Evolutionary conservation across 768 basidiomycete genomes (phyloP), one percentile per base, ranked within the genome.

Genomic region (Coprinopsis sp.): DNA sequence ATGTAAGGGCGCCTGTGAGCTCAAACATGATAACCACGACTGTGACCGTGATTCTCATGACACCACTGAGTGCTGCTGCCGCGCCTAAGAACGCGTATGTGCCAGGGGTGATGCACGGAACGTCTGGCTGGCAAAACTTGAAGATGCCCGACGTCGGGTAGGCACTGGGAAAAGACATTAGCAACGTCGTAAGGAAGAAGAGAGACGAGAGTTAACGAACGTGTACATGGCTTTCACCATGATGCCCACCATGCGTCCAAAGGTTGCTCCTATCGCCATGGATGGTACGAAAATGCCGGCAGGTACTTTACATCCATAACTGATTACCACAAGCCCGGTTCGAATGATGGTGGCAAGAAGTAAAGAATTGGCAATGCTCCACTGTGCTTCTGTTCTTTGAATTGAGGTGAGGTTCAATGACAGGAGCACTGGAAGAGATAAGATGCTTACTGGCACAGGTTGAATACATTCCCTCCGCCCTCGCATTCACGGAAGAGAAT

Each of bases 1-100:
- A 98, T 16, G 92, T 97, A 58, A 98, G 64, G 5, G 96, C 95
- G 11, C 96, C 96, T 3, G 96, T 99, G 16, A 99, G 74, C 59
- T 98, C 95, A 62, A 97, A 98, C 93, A 99, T 98, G 65, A 99
- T 94, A 28, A 98, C 96, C 6, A 98, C 96, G 4, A 99, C 93
- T 0, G 94, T 91, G 22, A 98, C 92, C 0, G 96, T 99, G 48
- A 98, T 89, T 55, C 94, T 79, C 79, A 97, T 99, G 44, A 98
- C 83, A 27, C 96, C 95, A 45, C 96, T 95, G 58, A 99, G 70
- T 12, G 93, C 89, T 5, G 96, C 96, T 3, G 96, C 96, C 1
- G 96, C 96, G 5, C 96, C 96, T 11, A 99, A 74, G 58, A 98
- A 91, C 1, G 96, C 96, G 65, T 99, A 98, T 7, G 95, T 97